phyloP scores from a whole-genome alignment of 2,329 filamentous ascomycete species.

The Fusarium continuum region DNA sequence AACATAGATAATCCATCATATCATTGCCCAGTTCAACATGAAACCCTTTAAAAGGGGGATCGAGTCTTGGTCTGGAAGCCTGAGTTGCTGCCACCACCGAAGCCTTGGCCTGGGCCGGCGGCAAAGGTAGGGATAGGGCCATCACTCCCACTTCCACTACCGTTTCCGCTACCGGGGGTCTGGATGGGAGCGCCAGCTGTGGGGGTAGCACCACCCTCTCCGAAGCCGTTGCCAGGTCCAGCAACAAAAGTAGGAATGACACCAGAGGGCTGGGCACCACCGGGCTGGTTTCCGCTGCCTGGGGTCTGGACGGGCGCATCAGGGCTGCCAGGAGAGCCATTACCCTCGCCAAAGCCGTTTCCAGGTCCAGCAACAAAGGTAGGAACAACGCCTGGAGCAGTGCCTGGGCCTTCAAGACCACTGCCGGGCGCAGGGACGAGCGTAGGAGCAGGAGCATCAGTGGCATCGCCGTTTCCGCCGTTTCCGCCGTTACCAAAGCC shows the following conservation, averaged over 20 bases:
- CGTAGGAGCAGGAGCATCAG: constrained; percentile 15
- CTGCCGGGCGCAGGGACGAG: constrained; percentile 22
- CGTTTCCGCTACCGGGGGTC: constrained; percentile 9
- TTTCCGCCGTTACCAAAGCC: constrained; percentile 5
- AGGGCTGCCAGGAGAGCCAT: not conserved
- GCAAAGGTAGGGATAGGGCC: constrained; percentile 24
- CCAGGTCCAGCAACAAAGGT: constrained; percentile 22
- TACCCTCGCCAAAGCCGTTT: constrained; percentile 9
- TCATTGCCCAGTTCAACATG: constrained; percentile 5
- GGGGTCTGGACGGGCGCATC: not conserved
- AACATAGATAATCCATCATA: constrained; percentile 10
- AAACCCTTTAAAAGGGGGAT: constrained; percentile 10
- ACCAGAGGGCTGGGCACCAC: not conserved
- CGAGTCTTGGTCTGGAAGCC: constrained; percentile 27
- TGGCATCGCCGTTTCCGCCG: constrained; percentile 1
- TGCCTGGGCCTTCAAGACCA: constrained; percentile 18
- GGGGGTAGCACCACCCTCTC: not conserved
- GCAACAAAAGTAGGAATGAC: constrained; percentile 15
- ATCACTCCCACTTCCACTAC: not conserved
- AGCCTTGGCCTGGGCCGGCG: constrained; percentile 23
- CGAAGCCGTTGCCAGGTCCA: constrained; percentile 18
- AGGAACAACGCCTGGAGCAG: constrained; percentile 8
- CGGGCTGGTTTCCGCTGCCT: not conserved
- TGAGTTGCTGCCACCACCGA: constrained; percentile 10
- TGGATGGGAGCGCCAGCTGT: constrained; percentile 2